A percentile compares a stretch with the other conserved stretches of the same genome.
These are phyloP conservation scores for Rhizopogon vinicolor DNA, from an alignment of 768 basidiomycete genomes.

Conservation along the genomic window DNA sequence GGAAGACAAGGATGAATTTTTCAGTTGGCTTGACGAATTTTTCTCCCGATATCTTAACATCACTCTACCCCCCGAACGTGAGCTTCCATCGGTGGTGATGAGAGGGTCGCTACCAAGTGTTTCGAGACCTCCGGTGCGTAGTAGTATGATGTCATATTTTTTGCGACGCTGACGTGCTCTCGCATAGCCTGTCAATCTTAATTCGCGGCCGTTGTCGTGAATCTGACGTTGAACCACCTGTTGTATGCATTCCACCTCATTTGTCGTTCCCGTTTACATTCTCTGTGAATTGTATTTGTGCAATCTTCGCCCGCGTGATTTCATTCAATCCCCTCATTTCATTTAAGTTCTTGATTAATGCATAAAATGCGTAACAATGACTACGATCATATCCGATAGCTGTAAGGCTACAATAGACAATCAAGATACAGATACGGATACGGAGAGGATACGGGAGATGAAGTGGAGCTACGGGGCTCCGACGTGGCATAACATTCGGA, in stretches of 20 bases:
- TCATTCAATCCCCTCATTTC: neutral
- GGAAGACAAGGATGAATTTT: slow-evolving; percentile 70
- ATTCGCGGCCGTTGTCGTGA: neutral
- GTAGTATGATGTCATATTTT: neutral
- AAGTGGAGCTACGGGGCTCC: slow-evolving; percentile 13
- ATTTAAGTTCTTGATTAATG: neutral
- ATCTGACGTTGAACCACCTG: neutral
- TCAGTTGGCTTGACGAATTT: slow-evolving; percentile 79
- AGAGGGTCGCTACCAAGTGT: neutral
- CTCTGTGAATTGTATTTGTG: neutral
- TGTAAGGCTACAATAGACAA: slow-evolving; percentile 1
- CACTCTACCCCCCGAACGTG: slow-evolving; percentile 11
- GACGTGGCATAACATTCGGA: neutral
- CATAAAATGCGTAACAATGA: neutral
- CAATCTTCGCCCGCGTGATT: neutral
- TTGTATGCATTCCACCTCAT: neutral
- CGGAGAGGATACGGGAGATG: neutral
- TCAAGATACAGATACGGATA: neutral
- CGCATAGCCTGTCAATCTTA: neutral
- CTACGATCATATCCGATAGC: neutral
- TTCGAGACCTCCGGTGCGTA: slow-evolving; percentile 15
- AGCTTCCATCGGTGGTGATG: neutral
- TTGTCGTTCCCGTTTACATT: neutral
- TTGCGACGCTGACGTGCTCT: neutral
- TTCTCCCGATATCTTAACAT: slow-evolving; percentile 46